A percentile compares a stretch with the other conserved stretches of the same genome.
phyloP scores from a whole-genome alignment of 1,284 basidiomycete genomes.

The Pisolithus thermaeus region DNA sequence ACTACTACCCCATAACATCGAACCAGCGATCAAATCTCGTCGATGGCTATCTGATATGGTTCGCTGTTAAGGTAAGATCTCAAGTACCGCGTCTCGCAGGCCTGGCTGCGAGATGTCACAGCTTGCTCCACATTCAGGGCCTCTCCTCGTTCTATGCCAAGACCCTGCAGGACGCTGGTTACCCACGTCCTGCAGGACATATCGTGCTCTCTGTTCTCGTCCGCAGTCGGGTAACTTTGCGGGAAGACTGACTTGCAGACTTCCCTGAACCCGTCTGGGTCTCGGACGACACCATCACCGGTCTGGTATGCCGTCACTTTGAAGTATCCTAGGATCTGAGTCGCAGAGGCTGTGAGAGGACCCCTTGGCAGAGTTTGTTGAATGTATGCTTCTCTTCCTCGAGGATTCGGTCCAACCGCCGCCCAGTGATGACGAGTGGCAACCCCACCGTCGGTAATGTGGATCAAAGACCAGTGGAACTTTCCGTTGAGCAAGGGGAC shows the following conservation, averaged over 20 bases:
- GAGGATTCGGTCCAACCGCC: conserved; percentile 10
- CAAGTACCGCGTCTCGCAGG: conserved; percentile 1
- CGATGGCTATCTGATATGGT: conserved; percentile 1
- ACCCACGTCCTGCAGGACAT: conserved; percentile 19
- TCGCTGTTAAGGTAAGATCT: not conserved
- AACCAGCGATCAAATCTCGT: not conserved
- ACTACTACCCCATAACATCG: not conserved
- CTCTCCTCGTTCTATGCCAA: conserved; percentile 7
- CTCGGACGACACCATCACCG: not conserved
- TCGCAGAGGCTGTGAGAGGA: conserved; percentile 11
- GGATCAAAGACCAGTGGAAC: conserved; percentile 19
- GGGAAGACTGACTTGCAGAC: conserved; percentile 12
- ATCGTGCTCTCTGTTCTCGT: conserved; percentile 13
- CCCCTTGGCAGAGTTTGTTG: conserved; percentile 7
- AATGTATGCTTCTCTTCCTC: conserved; percentile 15
- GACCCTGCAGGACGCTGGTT: conserved; percentile 10
- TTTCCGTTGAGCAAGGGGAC: conserved; percentile 12
- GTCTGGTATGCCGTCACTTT: conserved; percentile 11
- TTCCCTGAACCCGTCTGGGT: conserved; percentile 6
- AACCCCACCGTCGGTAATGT: conserved; percentile 13
- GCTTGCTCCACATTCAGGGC: conserved; percentile 12
- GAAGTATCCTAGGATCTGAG: conserved; percentile 17
- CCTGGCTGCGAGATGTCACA: conserved; percentile 12
- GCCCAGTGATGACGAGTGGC: conserved; percentile 21
- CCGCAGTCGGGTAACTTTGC: conserved; percentile 9